Evolutionary conservation across 345 rosid genomes (phyloP), one percentile per base, ranked within the genome.

Genomic region (Euphorbia pulcherrima): DNA sequence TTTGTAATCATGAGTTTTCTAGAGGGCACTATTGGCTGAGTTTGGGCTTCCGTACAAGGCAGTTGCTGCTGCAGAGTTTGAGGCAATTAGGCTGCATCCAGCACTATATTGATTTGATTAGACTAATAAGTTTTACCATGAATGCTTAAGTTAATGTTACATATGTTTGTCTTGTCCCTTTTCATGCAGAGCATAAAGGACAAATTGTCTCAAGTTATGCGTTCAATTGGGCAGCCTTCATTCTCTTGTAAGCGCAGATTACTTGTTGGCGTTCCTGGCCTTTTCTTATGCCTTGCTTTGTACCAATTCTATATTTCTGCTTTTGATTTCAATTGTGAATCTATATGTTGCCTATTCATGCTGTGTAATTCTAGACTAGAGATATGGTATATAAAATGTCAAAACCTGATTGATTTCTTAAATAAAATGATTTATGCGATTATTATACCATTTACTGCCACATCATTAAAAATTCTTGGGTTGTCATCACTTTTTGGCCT

Each of bases 11-110:
- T 52, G 27, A n/a, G 62, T 66, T 70, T 35, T 55, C 72, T 27
- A 90, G 98, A 86, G 84, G 78, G 83, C 82, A 4, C 72, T 80
- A 33, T 74, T 89, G 83, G 79, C 81, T 24, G 96, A 91, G 77
- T 81, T 91, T 62, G 76, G 85, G 60, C 83, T 88, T 80, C 89
- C 90, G 11, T 86, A 82, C 77, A 86, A 86, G 84, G 75, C 81
- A 65, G 89, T 90, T 65, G 72, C 74, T 64, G 79, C 67, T 17
- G 79, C 89, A 63, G 93, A 90, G 68, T 82, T 82, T 68, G 97
- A 90, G 97, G 98, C 87, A 72, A 59, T 54, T 68, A 33, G 17
- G 3, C 27, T 74, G 23, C 47, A 27, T 20, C 14, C 0, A 12
- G 44, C 54, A 71, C 26, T 47, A 61, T 46, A 57, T 26, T 72